Evolutionary conservation across 179 eudicot genomes (phyloP).

Genomic region (Sideroxylon spinosum): DNA sequence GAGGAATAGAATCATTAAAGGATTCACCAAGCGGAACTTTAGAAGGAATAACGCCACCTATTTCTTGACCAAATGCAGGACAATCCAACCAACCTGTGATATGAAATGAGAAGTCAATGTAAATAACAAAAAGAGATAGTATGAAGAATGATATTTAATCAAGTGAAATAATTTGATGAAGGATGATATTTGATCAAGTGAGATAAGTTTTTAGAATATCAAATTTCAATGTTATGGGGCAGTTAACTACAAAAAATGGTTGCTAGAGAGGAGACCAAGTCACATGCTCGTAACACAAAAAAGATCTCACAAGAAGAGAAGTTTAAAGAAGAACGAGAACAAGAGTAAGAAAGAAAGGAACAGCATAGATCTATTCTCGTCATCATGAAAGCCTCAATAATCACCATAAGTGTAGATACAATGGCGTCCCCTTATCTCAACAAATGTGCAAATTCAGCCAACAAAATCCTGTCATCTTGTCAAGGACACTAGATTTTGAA

Average conservation of each 20-base stretch:
- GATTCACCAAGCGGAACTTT: constrained; percentile 56
- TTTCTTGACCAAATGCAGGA: constrained; percentile 53
- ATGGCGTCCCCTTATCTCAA: neutral
- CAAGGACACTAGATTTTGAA: neutral
- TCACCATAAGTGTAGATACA: neutral
- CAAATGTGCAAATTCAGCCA: neutral
- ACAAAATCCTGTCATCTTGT: neutral
- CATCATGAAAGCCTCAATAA: constrained; percentile 1
- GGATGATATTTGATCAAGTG: no score
- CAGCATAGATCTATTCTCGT: neutral
- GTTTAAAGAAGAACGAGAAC: neutral
- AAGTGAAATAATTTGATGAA: neutral
- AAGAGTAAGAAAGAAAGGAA: neutral
- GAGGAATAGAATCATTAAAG: constrained; percentile 36
- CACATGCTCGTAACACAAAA: constrained; percentile 1
- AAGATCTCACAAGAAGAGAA: neutral
- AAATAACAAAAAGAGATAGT: neutral
- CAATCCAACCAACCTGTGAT: constrained; percentile 58
- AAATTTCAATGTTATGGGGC: neutral
- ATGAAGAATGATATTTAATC: neutral
- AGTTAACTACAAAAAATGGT: neutral
- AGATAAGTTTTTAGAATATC: neutral
- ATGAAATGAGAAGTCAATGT: neutral
- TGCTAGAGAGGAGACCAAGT: neutral
- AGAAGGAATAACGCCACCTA: constrained; percentile 47